Evolutionary conservation across 2,329 filamentous ascomycete genomes (phyloP).

Genomic region (Fusarium domesticum): DNA sequence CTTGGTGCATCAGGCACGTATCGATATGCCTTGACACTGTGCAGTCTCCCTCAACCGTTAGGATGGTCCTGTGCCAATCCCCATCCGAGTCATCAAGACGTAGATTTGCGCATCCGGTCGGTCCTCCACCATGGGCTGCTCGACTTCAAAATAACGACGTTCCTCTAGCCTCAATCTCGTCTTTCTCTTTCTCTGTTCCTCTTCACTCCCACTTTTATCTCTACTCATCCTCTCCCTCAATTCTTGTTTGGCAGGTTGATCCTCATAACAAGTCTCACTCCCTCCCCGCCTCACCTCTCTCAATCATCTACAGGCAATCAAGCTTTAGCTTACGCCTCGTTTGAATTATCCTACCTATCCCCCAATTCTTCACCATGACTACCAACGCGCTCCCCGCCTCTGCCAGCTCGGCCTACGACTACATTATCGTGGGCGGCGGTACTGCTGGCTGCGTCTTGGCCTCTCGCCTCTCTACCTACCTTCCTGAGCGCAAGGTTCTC

Average conservation of each 20-base stretch:
- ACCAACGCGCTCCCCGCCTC: slow-evolving; percentile 64
- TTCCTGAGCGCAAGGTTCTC: slow-evolving; percentile 77
- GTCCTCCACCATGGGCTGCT: too few species aligned
- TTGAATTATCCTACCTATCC: slow-evolving; percentile 1
- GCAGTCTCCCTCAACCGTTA: too few species aligned
- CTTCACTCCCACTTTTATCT: neutral
- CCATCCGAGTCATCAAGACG: too few species aligned
- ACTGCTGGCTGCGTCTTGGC: slow-evolving; percentile 85
- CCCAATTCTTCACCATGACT: slow-evolving; percentile 50
- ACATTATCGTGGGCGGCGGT: slow-evolving; percentile 80
- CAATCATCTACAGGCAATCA: neutral
- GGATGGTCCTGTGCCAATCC: too few species aligned
- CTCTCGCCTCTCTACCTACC: slow-evolving; percentile 74
- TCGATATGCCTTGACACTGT: too few species aligned
- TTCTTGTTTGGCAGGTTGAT: neutral
- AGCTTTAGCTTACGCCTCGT: neutral
- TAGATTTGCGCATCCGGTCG: too few species aligned
- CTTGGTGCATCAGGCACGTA: too few species aligned
- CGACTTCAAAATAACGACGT: slow-evolving; percentile 8
- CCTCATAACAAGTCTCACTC: neutral
- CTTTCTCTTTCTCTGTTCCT: slow-evolving; percentile 5
- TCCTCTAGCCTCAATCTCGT: slow-evolving; percentile 4
- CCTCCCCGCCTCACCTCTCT: too few species aligned
- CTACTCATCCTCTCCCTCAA: neutral
- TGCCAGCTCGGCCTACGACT: slow-evolving; percentile 71